Base-by-base conservation (phyloP, 305 asterid genomes). In the Fraxinus greggii region DNA sequence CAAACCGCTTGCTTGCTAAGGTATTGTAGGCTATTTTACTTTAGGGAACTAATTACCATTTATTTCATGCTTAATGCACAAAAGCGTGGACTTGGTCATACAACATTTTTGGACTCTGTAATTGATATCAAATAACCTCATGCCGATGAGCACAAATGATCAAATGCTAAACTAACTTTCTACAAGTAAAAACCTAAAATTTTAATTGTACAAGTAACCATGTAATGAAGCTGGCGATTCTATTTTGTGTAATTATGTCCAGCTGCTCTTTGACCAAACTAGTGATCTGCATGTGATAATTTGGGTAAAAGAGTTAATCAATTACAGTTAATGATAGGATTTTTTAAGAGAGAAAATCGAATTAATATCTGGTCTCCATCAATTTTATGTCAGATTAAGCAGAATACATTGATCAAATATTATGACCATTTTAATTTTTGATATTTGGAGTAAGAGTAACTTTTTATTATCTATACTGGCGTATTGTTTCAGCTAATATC, bases 1-100 rank as follows among this genome's bases (percentile, higher is more conserved):
- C 99, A 81, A 95, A 95, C 85, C 97, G 95, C 84, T 85, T 94
- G 83, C 97, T 95, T 83, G 97, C 99, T 76, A 95, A 95, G 99
- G 99, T 95, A 80, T 82, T 85, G 79, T 79, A 31, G 31, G 72
- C 69, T 83, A 28, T 72, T 79, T 72, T 75, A 38, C 28, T 38
- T 24, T 81, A 83, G 80, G 35, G 72, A 63, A 73, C 78, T 10
- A 10, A 76, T 31, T 72, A 32, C 78, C 32, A 15, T 74, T 5
- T 42, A 29, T 61, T 61, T 75, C n/a, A 31, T 42, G 56, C 80
- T 38, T 65, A 73, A 59, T 45, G 32, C 72, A 72, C 83, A 54
- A 73, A 23, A n/a, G 59, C 31, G 0, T 15, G 76, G 23, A 54
- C 80, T 24, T 8, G 70, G 17, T 65, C 35, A 6, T 54, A 8